Base-by-base conservation (phyloP, 2,329 filamentous ascomycete species). In the Verticillium nonalfalfae region DNA sequence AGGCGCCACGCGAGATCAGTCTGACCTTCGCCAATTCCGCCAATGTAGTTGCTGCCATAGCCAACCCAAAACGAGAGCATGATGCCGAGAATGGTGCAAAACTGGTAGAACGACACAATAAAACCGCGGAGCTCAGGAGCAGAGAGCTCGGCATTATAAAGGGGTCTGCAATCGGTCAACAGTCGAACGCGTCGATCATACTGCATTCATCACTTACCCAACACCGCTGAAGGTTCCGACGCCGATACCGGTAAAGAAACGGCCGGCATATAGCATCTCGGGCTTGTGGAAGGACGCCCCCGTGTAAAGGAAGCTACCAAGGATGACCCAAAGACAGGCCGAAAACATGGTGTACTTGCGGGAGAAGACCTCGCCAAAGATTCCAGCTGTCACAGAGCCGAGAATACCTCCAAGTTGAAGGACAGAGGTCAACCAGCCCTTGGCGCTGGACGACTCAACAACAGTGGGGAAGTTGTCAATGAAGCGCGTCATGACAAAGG, bases 71-170 rank as follows among this genome's bases (percentile, higher is more conserved):
- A 80, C 0, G 76, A 77, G 34, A 82, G 74, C 75, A 80, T 78
- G 60, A 85, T 81, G 35, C 82, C 82, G 40, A 83, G 76, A 4
- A 80, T 83, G 62, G 85, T 87, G 4, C 84, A 82, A 14, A 89
- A 78, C 65, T 88, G 86, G 62, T 89, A 86, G 5, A 89, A 77
- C 7, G 82, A 84, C 15, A 90, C 85, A 1, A 90, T 76, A 11
- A 85, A 81, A 54, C 87, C 87, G 62, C 87, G 78, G 11, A 89
- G 79, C 69, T 90, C 86, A 1, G 87, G 86, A 15, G 86, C 80
- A 1, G 82, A 79, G 5, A 80, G 73, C 68, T 85, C 82, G 21
- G 79, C 77, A 58, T 79, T 80, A 66, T 81, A 81, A 0, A 81
- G 65, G 2, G 79, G 79, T 7, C 69, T 64, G 52, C 5, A 13